Percentiles rank a stretch among this genome's conserved stretches.
These are phyloP conservation scores for Hypholoma fasciculare DNA, from an alignment of 768 basidiomycete species.

Conservation along the genomic window DNA sequence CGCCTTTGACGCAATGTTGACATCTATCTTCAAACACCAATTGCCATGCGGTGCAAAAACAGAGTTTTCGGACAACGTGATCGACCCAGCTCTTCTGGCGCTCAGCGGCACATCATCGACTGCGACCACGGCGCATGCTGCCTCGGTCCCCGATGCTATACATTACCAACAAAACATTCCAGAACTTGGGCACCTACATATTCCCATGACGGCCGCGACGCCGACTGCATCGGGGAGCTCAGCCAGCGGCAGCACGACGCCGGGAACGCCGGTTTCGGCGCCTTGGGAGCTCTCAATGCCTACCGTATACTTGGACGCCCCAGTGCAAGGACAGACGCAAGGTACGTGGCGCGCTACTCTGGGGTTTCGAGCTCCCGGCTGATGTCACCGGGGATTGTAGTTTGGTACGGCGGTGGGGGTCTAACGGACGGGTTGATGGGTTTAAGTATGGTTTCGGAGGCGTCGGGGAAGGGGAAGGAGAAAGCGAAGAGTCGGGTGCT, in stretches of 20 bases:
- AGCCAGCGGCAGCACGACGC: conserved; percentile 27
- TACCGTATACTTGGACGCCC: conserved; percentile 23
- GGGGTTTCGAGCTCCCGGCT: conserved; percentile 13
- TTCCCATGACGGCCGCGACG: conserved; percentile 19
- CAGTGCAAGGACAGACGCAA: conserved; percentile 2
- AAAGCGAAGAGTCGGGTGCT: background rate
- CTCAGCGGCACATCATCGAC: conserved; percentile 17
- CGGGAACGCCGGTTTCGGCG: conserved; percentile 37
- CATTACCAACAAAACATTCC: too few relatives aligned
- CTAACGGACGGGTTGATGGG: background rate
- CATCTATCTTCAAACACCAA: conserved; percentile 6
- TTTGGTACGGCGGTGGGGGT: background rate
- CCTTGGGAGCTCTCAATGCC: conserved; percentile 34
- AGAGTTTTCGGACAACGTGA: conserved; percentile 14
- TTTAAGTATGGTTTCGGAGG: conserved; percentile 12
- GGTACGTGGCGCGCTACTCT: conserved; percentile 23
- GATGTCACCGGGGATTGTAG: conserved; percentile 8
- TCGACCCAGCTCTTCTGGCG: conserved; percentile 34
- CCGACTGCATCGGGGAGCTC: conserved; percentile 32
- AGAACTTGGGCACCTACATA: background rate
- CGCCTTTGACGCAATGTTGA: conserved; percentile 11
- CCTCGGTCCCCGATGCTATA: background rate
- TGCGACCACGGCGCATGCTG: background rate
- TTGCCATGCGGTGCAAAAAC: background rate
- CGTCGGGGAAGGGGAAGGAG: background rate